Evolutionary conservation across 1,284 basidiomycete species (phyloP).

Genomic region (Heterobasidion occidentale): DNA sequence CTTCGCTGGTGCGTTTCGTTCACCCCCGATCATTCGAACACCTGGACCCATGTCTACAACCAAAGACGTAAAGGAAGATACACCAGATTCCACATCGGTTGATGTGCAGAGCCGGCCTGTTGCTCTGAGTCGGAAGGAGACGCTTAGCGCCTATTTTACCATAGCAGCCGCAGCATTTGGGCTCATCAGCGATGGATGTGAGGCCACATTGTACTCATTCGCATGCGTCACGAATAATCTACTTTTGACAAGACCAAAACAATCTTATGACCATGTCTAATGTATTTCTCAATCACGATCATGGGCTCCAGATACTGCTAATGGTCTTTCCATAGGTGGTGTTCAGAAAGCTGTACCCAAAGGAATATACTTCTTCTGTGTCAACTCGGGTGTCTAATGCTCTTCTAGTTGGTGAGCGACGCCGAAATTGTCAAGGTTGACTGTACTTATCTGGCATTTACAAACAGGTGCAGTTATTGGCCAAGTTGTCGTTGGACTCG

Average conservation of each 20-base stretch:
- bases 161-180: conserved; percentile 60
- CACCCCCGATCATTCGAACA: no score
- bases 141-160: conserved; percentile 50
- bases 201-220: conserved; percentile 14
- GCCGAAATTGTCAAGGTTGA: neutral
- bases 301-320: conserved; percentile 7
- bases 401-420: conserved; percentile 53
- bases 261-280: conserved; percentile 62
- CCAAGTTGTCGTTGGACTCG: conserved; percentile 58
- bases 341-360: conserved; percentile 55
- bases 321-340: conserved; percentile 35
- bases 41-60: neutral
- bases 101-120: neutral
- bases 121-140: conserved; percentile 22
- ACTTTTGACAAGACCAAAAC: conserved; percentile 47
- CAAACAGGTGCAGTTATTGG: conserved; percentile 53
- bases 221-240: no score
- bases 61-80: neutral
- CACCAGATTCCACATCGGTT: neutral
- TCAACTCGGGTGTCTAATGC: conserved; percentile 71
- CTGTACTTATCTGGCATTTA: neutral
- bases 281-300: conserved; percentile 19
- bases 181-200: conserved; percentile 65
- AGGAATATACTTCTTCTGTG: conserved; percentile 47
- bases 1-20: no score